Evolutionary conservation across 2,329 filamentous ascomycete species (phyloP), one percentile per base, ranked within the genome.

Genomic region (Claviceps sp.): DNA sequence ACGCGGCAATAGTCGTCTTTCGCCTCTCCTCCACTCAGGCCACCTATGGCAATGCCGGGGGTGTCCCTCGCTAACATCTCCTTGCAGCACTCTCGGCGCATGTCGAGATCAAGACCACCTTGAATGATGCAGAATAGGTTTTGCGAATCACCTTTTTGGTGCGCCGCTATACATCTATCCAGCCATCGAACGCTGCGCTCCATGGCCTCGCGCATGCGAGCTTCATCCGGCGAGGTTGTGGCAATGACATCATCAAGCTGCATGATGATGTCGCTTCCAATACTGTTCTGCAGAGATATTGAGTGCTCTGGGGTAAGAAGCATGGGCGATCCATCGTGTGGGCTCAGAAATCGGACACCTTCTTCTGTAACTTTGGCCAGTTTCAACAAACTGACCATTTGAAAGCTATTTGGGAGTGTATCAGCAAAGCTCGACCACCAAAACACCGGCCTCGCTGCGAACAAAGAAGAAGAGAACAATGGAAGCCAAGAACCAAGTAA

Each of bases 91-190:
- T 91, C 78, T 55, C 77, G 78, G 22, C 93, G 81, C 75, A 98
- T 81, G 1, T 89, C 86, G 4, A 95, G 71, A 67, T 98, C 90
- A 8, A 98, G 73, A 0, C 93, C 93, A 55, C 93, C 93, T 69
- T 98, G 93, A 58, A 98, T 96, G 63, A 98, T 98, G 68, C 94
- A 98, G 68, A 98, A 98, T 5, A 98, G 77, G 62, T 96, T 98
- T 67, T 98, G 93, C 1, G 75, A 76, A 34, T 84, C 77, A 0
- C 89, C 87, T 52, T 90, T 85, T 63, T 83, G 81, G 73, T 98
- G 94, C 4, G 90, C 89, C 11, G 82, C 82, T 42, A 97, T 91
- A 68, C 93, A 98, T 51, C 93, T 82, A 69, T 98, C 94, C 5
- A 98, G 77, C 94, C 94, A 98, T 41, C 94, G 81, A 7, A 98